Percentiles rank a stretch among this genome's conserved stretches.
These are phyloP conservation scores for Boechera retrofracta DNA, from an alignment of 345 rosid species.

Conservation along the genomic window DNA sequence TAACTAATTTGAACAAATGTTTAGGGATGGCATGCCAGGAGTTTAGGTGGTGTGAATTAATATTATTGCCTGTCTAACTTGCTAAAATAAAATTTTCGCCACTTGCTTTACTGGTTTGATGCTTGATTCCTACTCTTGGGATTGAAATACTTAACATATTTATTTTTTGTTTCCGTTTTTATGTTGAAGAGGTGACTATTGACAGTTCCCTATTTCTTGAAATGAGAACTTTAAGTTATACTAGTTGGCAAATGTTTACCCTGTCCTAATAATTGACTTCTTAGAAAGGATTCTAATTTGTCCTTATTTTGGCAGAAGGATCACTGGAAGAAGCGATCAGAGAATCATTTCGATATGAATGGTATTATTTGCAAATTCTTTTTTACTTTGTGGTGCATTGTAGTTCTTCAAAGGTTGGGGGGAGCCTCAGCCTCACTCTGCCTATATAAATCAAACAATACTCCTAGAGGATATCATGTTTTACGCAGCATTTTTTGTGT, in stretches of 20 bases:
- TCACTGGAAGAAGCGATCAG: constrained; percentile 74
- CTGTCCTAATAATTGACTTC: constrained; percentile 9
- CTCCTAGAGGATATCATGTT: constrained; percentile 7
- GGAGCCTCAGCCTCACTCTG: constrained; percentile 8
- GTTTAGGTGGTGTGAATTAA: constrained; percentile 26
- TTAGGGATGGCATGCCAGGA: constrained; percentile 3
- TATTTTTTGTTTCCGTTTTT: constrained; percentile 4
- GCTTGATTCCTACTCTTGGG: constrained; percentile 17
- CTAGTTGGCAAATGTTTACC: constrained; percentile 20
- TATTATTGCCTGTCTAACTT: constrained; percentile 19
- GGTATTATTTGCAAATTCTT: constrained; percentile 64
- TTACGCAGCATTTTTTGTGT: background rate
- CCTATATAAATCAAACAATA: constrained; percentile 12
- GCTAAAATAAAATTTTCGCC: constrained; percentile 22
- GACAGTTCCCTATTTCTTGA: constrained; percentile 27
- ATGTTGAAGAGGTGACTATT: constrained; percentile 25
- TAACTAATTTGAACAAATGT: constrained; percentile 15
- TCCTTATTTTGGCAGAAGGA: constrained; percentile 65
- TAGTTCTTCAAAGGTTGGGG: constrained; percentile 28
- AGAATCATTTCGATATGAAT: constrained; percentile 76
- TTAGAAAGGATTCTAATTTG: constrained; percentile 30
- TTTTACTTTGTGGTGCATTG: constrained; percentile 35
- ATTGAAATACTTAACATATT: constrained; percentile 4
- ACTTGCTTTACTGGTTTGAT: constrained; percentile 30
- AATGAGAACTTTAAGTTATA: constrained; percentile 11